These are phyloP conservation scores for Talaromyces sp. DNA, from an alignment of 2,329 filamentous ascomycete genomes.

Conservation along the genomic window DNA sequence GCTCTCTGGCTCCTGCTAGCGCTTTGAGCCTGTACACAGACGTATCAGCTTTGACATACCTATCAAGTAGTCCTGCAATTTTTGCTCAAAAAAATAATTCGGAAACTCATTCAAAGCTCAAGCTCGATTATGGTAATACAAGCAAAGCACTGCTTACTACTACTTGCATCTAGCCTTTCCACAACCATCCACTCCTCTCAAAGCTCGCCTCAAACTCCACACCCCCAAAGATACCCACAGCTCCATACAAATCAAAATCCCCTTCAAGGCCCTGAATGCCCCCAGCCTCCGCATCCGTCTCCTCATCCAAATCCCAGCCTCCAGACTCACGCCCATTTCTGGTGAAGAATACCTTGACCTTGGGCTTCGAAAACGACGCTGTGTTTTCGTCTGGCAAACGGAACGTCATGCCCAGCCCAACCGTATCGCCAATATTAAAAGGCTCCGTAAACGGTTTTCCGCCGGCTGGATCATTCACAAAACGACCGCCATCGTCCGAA, in stretches of 20 bases:
- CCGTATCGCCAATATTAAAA: constrained; percentile 50
- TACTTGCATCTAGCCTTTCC: constrained; percentile 13
- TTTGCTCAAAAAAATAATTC: too few species aligned
- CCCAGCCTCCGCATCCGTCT: constrained; percentile 53
- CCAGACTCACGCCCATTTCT: constrained; percentile 49
- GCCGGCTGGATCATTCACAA: constrained; percentile 58
- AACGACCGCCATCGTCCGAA: constrained; percentile 58
- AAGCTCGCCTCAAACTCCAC: constrained; percentile 57
- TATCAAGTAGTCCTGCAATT: too few species aligned
- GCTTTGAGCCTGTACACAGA: too few species aligned
- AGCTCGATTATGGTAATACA: background rate
- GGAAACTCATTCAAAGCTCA: too few species aligned
- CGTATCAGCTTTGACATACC: too few species aligned
- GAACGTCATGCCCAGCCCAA: constrained; percentile 57
- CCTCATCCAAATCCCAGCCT: constrained; percentile 57
- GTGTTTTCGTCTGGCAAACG: constrained; percentile 29
- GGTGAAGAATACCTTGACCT: constrained; percentile 51
- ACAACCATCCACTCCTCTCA: constrained; percentile 45
- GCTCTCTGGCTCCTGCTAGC: too few species aligned
- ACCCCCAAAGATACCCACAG: constrained; percentile 58
- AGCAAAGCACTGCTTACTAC: too few species aligned
- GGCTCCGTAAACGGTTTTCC: constrained; percentile 53
- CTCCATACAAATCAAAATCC: constrained; percentile 59
- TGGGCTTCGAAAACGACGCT: constrained; percentile 12
- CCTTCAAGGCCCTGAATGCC: constrained; percentile 62